Evolutionary conservation across 345 rosid species (phyloP).

Genomic region (Bretschneidera sinensis): DNA sequence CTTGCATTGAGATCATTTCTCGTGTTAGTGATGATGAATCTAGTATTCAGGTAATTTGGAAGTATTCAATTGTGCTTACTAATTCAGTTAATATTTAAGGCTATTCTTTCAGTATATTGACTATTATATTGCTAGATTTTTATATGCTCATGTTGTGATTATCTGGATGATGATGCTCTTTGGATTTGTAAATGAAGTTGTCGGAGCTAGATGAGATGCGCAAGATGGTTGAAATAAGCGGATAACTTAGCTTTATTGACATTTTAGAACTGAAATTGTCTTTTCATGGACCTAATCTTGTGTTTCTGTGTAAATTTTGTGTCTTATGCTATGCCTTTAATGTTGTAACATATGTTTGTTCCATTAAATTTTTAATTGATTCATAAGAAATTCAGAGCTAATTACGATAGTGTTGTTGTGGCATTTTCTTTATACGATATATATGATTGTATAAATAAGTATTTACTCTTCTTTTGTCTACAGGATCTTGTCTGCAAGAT

Average conservation of each 20-base stretch:
- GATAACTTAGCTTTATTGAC: background rate
- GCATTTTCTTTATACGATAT: background rate
- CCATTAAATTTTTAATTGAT: background rate
- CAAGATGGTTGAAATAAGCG: background rate
- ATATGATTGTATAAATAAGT: background rate
- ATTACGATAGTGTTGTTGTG: background rate
- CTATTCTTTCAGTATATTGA: background rate
- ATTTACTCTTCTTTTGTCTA: constrained; percentile 11
- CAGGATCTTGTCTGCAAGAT: constrained; percentile 99
- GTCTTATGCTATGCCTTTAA: too few species aligned
- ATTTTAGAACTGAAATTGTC: background rate
- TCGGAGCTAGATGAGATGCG: too few species aligned
- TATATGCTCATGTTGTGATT: background rate
- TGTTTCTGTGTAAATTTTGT: too few species aligned
- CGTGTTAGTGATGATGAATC: constrained; percentile 97
- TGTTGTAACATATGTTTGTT: background rate
- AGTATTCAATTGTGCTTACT: constrained; percentile 5
- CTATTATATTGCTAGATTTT: background rate
- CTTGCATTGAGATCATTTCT: constrained; percentile 87
- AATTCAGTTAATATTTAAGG: background rate
- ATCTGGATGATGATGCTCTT: background rate
- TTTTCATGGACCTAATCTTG: too few species aligned
- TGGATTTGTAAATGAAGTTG: background rate
- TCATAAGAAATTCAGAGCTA: background rate
- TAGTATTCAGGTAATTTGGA: constrained; percentile 76